Conservation (phyloP, 176 grass and related monocot genomes). For the Carex littledalei region DNA sequence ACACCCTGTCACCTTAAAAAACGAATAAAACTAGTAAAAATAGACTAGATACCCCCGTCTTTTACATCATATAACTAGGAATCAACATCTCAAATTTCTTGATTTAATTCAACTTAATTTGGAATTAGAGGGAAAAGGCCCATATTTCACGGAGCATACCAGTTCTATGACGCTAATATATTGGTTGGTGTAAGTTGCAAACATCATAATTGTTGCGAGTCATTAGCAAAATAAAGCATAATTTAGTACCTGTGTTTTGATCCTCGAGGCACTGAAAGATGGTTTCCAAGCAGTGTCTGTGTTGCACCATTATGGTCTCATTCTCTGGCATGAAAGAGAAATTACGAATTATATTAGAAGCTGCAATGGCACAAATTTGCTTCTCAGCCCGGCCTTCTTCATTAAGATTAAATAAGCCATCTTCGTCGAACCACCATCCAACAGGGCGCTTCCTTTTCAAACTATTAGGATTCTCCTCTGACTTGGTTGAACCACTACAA, state of each 20-base stretch:
- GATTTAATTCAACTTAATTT: slow-evolving; percentile 7
- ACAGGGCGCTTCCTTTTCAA: slow-evolving; percentile 45
- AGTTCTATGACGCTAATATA: neutral
- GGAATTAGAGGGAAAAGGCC: neutral
- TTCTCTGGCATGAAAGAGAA: slow-evolving; percentile 99
- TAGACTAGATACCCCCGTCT: neutral
- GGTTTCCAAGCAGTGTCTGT: slow-evolving; percentile 95
- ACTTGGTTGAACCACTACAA: slow-evolving; percentile 39
- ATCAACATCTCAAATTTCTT: neutral
- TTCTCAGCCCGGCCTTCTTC: slow-evolving; percentile 83
- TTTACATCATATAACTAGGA: neutral
- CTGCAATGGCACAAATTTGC: slow-evolving; percentile 84
- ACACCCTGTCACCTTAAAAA: neutral
- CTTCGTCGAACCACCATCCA: slow-evolving; percentile 85
- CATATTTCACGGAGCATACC: neutral
- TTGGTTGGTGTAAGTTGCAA: neutral
- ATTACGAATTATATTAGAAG: slow-evolving; percentile 96
- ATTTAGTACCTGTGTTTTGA: slow-evolving; percentile 60
- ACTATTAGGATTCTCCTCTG: slow-evolving; percentile 23
- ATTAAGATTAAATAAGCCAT: slow-evolving; percentile 89
- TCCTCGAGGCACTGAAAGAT: slow-evolving; percentile 94
- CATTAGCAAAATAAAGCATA: slow-evolving; percentile 13
- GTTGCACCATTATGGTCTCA: slow-evolving; percentile 87
- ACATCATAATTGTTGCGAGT: neutral
- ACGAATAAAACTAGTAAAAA: neutral